These are phyloP conservation scores for Boechera divaricarpa DNA, from an alignment of 345 rosid species.

Conservation along the genomic window DNA sequence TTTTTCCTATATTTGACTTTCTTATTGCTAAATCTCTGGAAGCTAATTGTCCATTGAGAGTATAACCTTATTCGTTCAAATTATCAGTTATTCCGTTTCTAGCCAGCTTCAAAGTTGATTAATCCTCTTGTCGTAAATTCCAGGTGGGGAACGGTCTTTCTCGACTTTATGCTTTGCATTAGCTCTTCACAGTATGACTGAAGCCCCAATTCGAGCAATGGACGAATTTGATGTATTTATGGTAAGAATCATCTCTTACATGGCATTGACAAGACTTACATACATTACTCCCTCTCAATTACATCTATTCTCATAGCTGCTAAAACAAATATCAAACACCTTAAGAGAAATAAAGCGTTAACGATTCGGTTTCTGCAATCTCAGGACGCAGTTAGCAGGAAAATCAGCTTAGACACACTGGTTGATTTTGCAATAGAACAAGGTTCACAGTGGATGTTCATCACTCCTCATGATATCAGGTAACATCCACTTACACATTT, in stretches of 20 bases:
- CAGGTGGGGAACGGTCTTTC: constrained; percentile 96
- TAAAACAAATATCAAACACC: neutral
- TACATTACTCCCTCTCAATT: neutral
- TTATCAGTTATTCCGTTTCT: neutral
- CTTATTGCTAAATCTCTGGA: constrained; percentile 13
- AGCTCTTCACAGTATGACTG: constrained; percentile 87
- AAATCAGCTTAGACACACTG: constrained; percentile 83
- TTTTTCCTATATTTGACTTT: neutral
- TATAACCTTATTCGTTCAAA: neutral
- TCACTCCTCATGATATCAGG: constrained; percentile 98
- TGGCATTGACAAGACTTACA: neutral
- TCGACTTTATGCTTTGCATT: constrained; percentile 88
- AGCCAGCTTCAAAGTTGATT: constrained; percentile 27
- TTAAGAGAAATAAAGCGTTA: neutral
- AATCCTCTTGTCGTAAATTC: constrained; percentile 15
- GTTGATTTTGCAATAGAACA: constrained; percentile 77
- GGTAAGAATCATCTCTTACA: constrained; percentile 47
- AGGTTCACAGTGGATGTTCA: constrained; percentile 92
- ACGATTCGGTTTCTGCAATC: constrained; percentile 7
- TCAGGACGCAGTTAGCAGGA: constrained; percentile 96
- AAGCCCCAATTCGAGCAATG: constrained; percentile 91
- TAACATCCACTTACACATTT: constrained; percentile 27
- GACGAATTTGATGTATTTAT: constrained; percentile 98
- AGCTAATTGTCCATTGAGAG: constrained; percentile 9
- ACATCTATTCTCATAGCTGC: neutral